Evolutionary conservation across 2,329 filamentous ascomycete genomes (phyloP).

Genomic region (Xylaria sp.): DNA sequence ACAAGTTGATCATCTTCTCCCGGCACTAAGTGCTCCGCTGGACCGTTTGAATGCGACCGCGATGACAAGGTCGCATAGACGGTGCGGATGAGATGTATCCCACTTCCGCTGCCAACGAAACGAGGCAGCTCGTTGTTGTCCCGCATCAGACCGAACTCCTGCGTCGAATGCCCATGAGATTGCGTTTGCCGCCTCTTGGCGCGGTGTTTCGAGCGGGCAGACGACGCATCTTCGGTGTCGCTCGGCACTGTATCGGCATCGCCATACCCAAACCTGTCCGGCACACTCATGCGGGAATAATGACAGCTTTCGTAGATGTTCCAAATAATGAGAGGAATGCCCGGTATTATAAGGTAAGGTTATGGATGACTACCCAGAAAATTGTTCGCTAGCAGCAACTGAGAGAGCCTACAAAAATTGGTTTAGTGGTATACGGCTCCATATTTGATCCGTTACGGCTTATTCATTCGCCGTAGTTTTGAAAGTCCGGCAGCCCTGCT

Average conservation of each 20-base stretch:
- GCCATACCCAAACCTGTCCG: too few species aligned
- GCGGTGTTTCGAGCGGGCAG: background rate
- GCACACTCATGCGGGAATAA: too few species aligned
- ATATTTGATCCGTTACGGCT: too few species aligned
- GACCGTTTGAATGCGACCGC: constrained; percentile 29
- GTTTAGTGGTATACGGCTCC: too few species aligned
- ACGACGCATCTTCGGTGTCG: too few species aligned
- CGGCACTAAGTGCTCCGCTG: constrained; percentile 52
- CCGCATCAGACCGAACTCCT: constrained; percentile 50
- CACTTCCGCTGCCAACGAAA: constrained; percentile 60
- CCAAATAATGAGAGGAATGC: too few species aligned
- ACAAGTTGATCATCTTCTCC: constrained; percentile 43
- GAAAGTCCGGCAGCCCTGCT: background rate
- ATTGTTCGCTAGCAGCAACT: too few species aligned
- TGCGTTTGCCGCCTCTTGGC: constrained; percentile 2
- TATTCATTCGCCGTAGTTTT: background rate
- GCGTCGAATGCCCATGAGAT: background rate
- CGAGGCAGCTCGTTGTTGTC: constrained; percentile 50
- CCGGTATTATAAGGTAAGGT: too few species aligned
- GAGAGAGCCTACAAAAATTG: too few species aligned
- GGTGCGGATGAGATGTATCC: constrained; percentile 61
- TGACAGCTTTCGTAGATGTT: too few species aligned
- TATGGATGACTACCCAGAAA: too few species aligned
- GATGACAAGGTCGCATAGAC: constrained; percentile 53
- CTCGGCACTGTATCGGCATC: too few species aligned